These are phyloP conservation scores for Botrytis aclada DNA, from an alignment of 2,329 filamentous ascomycete species.

Conservation along the genomic window DNA sequence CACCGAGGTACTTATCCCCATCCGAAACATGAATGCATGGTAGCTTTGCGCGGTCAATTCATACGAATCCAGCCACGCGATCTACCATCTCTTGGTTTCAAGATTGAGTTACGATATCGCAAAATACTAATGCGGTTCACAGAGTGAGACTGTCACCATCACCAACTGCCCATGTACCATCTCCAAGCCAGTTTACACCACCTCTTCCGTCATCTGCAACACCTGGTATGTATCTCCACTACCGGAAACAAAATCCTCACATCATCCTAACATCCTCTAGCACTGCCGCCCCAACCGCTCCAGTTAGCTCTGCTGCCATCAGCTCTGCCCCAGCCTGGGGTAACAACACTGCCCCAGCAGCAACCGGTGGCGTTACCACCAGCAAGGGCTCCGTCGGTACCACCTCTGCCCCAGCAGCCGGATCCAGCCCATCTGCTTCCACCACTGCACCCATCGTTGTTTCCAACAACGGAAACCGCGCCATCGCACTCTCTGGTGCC, in stretches of 20 bases:
- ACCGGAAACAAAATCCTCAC: background rate
- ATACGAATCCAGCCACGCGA: background rate
- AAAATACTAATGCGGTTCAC: constrained; percentile 4
- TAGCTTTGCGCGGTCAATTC: background rate
- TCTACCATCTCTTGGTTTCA: background rate
- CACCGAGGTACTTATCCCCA: constrained; percentile 42
- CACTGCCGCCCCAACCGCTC: constrained; percentile 29
- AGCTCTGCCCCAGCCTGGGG: constrained; percentile 28
- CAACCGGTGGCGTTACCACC: constrained; percentile 17
- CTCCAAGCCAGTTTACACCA: constrained; percentile 33
- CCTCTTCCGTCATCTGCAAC: constrained; percentile 44
- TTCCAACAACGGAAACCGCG: constrained; percentile 56
- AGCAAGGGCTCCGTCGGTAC: constrained; percentile 30
- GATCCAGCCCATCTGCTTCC: constrained; percentile 1
- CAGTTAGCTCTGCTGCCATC: constrained; percentile 30
- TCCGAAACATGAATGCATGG: background rate
- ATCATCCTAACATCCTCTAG: constrained; percentile 2
- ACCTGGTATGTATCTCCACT: constrained; percentile 45
- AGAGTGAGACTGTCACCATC: constrained; percentile 35
- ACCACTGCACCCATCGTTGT: constrained; percentile 43
- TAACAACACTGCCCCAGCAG: constrained; percentile 28
- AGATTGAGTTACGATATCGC: background rate
- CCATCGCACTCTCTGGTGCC: constrained; percentile 54
- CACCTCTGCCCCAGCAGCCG: constrained; percentile 26
- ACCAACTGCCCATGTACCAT: constrained; percentile 36